Conservation (phyloP, 2,329 filamentous ascomycete species). For the Colletotrichum sojae region DNA sequence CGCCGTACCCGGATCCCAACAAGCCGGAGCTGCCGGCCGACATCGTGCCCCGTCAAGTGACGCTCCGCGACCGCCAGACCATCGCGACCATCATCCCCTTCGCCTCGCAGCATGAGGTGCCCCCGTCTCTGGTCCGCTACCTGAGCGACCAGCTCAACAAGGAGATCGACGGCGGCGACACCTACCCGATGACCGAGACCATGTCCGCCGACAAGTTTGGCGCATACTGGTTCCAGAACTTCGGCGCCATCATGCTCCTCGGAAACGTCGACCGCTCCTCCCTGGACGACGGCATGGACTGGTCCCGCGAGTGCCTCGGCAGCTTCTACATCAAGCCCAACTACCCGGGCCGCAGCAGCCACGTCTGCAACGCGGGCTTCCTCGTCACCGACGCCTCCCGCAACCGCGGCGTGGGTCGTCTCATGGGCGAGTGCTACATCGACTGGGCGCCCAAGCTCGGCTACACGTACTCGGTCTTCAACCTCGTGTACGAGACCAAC, state of each 20-base stretch:
- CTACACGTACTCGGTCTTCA: slow-evolving; percentile 94
- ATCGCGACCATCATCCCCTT: slow-evolving; percentile 89
- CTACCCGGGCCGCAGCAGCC: slow-evolving; percentile 90
- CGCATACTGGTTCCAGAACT: slow-evolving; percentile 92
- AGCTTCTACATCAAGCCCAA: slow-evolving; percentile 97
- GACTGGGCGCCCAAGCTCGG: slow-evolving; percentile 86
- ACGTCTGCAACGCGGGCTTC: slow-evolving; percentile 90
- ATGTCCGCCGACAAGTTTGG: slow-evolving; percentile 83
- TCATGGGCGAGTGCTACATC: slow-evolving; percentile 83
- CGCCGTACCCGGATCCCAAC: slow-evolving; percentile 74
- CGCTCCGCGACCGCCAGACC: slow-evolving; percentile 85
- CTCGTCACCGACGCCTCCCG: slow-evolving; percentile 81
- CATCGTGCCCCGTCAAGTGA: slow-evolving; percentile 83
- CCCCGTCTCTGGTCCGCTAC: slow-evolving; percentile 80
- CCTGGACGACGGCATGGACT: slow-evolving; percentile 74
- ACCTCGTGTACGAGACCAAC: slow-evolving; percentile 94
- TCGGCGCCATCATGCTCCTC: slow-evolving; percentile 88
- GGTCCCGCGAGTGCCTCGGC: slow-evolving; percentile 85
- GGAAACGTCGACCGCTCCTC: slow-evolving; percentile 79
- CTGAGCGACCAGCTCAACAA: slow-evolving; percentile 88
- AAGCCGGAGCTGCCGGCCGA: slow-evolving; percentile 76
- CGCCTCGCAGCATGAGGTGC: slow-evolving; percentile 82
- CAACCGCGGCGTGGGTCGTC: slow-evolving; percentile 80
- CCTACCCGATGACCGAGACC: slow-evolving; percentile 88
- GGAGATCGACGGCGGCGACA: slow-evolving; percentile 93